Conservation (phyloP, 1,284 basidiomycete species). For the Ganoderma lucidum region DNA sequence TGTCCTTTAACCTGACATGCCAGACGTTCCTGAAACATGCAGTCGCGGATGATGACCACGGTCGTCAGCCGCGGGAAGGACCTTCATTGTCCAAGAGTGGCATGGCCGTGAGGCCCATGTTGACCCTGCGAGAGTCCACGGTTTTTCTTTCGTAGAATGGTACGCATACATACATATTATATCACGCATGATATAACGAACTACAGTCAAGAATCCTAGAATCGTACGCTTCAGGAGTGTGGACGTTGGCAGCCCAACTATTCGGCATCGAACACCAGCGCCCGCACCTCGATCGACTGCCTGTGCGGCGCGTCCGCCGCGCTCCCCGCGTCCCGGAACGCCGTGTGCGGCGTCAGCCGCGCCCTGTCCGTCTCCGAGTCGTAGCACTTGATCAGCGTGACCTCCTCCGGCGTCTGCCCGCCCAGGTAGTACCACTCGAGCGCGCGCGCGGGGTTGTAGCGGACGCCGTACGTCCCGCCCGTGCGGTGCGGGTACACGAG, state of each 20-base stretch:
- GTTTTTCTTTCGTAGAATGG: too few relatives aligned
- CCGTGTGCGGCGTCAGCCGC: slow-evolving; percentile 54
- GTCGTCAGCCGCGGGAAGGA: too few relatives aligned
- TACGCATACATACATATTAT: too few relatives aligned
- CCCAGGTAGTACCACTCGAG: slow-evolving; percentile 58
- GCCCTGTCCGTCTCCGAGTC: slow-evolving; percentile 51
- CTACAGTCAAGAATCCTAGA: too few relatives aligned
- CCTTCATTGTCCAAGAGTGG: too few relatives aligned
- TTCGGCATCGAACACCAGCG: slow-evolving; percentile 47
- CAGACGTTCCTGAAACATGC: too few relatives aligned
- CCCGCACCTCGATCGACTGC: slow-evolving; percentile 53
- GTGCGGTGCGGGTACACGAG: slow-evolving; percentile 46
- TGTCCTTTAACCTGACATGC: too few relatives aligned
- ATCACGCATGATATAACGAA: too few relatives aligned
- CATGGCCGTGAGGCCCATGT: too few relatives aligned
- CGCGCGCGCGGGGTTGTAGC: slow-evolving; percentile 42
- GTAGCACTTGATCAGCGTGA: slow-evolving; percentile 57
- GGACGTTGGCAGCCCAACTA: slow-evolving; percentile 8
- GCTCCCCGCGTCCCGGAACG: slow-evolving; percentile 50
- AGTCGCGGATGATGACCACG: too few relatives aligned
- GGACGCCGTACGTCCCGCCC: slow-evolving; percentile 47
- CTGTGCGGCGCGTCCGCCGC: slow-evolving; percentile 49
- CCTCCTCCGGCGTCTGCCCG: slow-evolving; percentile 55
- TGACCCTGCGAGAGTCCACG: too few relatives aligned
- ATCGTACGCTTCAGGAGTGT: too few relatives aligned